A percentile compares a stretch with the other conserved stretches of the same genome.
Conservation (phyloP, 768 basidiomycete species). For the Gloeostereum incarnatum region DNA sequence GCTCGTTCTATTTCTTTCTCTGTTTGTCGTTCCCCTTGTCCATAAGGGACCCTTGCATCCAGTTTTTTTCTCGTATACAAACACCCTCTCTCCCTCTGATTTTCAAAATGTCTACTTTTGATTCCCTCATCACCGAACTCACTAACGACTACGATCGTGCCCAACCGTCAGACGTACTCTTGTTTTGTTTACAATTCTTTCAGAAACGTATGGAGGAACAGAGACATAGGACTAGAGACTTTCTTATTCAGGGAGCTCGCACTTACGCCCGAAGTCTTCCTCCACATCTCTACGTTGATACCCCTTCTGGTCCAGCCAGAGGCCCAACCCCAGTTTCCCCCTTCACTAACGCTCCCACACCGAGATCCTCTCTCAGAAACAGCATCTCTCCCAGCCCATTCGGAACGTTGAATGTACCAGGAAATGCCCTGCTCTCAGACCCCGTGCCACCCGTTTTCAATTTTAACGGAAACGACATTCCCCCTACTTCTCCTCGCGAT, state of each 20-base stretch:
- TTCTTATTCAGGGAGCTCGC: constrained; percentile 41
- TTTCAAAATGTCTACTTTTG: constrained; percentile 82
- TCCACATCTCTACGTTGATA: constrained; percentile 50
- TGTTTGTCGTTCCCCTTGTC: too few species aligned
- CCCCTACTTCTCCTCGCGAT: constrained; percentile 55
- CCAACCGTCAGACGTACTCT: constrained; percentile 85
- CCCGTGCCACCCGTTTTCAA: constrained; percentile 51
- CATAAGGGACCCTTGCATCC: too few species aligned
- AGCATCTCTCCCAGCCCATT: constrained; percentile 61
- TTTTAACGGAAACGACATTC: constrained; percentile 47
- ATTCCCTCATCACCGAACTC: constrained; percentile 74
- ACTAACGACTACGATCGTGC: constrained; percentile 79
- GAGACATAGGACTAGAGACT: constrained; percentile 61
- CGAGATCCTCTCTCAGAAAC: constrained; percentile 48
- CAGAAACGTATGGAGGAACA: constrained; percentile 82
- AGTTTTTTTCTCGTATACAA: too few species aligned
- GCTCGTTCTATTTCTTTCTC: too few species aligned
- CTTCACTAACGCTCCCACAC: constrained; percentile 38
- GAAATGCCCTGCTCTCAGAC: constrained; percentile 63
- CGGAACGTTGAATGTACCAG: constrained; percentile 72
- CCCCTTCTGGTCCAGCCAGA: constrained; percentile 23
- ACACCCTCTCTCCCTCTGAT: too few species aligned
- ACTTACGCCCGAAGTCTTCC: constrained; percentile 45
- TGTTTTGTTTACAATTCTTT: constrained; percentile 95
- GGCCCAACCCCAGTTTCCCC: constrained; percentile 41